Evolutionary conservation across 2,329 filamentous ascomycete genomes (phyloP).

Genomic region (Aureobasidium sp.): DNA sequence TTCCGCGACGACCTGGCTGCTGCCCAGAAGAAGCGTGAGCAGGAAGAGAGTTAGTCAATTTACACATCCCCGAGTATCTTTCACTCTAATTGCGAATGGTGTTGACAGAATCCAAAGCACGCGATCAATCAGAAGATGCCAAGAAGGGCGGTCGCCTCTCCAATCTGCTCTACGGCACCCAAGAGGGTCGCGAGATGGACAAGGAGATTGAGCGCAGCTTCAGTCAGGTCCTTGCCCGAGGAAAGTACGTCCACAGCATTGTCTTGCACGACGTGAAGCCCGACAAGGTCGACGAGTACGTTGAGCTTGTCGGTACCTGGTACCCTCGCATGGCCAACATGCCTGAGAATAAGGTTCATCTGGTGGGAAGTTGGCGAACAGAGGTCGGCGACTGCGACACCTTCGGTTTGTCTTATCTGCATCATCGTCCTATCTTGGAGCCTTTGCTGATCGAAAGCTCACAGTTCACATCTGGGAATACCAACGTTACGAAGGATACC

Average conservation of each 20-base stretch:
- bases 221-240: slow-evolving; percentile 85
- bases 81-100: slow-evolving; percentile 23
- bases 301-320: slow-evolving; percentile 80
- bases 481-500: slow-evolving; percentile 92
- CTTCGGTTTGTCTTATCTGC: slow-evolving; percentile 59
- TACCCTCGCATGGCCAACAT: slow-evolving; percentile 83
- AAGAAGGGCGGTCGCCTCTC: slow-evolving; percentile 63
- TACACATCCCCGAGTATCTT: slow-evolving; percentile 27
- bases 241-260: slow-evolving; percentile 98
- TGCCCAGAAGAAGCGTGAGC: slow-evolving; percentile 67
- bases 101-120: slow-evolving; percentile 9
- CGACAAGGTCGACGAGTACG: slow-evolving; percentile 92
- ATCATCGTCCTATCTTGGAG: no score
- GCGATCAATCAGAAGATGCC: slow-evolving; percentile 41
- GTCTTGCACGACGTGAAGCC: slow-evolving; percentile 94
- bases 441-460: background rate
- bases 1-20: slow-evolving; percentile 78
- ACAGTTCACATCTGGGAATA: slow-evolving; percentile 99
- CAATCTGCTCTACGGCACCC: slow-evolving; percentile 92
- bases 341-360: slow-evolving; percentile 85
- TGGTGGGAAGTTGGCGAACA: slow-evolving; percentile 96
- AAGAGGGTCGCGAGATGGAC: slow-evolving; percentile 89
- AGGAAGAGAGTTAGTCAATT: slow-evolving; percentile 73
- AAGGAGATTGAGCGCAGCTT: slow-evolving; percentile 94
- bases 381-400: slow-evolving; percentile 97